Evolutionary conservation across 108 stramenopile genomes (phyloP).

Genomic region (Nitzschia sp.): DNA sequence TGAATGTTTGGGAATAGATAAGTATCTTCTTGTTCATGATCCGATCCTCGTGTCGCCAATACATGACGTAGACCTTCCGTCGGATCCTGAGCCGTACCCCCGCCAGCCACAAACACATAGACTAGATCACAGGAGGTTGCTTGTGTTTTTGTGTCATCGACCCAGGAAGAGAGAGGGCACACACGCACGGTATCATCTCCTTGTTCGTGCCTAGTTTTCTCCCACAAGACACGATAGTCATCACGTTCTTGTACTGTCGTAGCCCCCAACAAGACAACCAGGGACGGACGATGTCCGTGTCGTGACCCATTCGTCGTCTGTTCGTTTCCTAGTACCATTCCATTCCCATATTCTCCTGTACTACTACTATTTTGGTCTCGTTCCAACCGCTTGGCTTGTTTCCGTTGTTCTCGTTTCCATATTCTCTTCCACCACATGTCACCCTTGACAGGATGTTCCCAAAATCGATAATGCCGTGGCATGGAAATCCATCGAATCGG

Average conservation of each 20-base stretch:
- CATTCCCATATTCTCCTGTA: not conserved
- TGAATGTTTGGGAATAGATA: constrained; percentile 3
- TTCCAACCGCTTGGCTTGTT: not conserved
- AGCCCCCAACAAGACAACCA: constrained; percentile 1
- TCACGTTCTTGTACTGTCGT: not conserved
- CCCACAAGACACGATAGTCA: not conserved
- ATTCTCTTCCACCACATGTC: constrained; percentile 37
- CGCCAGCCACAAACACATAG: constrained; percentile 20
- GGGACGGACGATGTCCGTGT: not conserved
- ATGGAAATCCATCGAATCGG: constrained; percentile 29
- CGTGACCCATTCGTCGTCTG: too few species aligned
- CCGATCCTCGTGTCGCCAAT: not conserved
- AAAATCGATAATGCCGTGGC: constrained; percentile 36
- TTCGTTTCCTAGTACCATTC: too few species aligned
- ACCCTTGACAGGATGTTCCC: constrained; percentile 61
- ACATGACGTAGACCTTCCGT: not conserved
- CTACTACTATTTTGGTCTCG: not conserved
- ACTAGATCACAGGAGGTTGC: constrained; percentile 1
- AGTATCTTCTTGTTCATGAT: constrained; percentile 3
- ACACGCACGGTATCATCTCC: not conserved
- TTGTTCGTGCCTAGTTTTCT: not conserved
- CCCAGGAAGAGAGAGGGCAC: not conserved
- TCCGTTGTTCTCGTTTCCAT: constrained; percentile 29
- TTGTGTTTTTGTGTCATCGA: not conserved
- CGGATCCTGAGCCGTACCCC: not conserved